phyloP scores from a whole-genome alignment of 257 asterid species.

The Ilex aquifolium region DNA sequence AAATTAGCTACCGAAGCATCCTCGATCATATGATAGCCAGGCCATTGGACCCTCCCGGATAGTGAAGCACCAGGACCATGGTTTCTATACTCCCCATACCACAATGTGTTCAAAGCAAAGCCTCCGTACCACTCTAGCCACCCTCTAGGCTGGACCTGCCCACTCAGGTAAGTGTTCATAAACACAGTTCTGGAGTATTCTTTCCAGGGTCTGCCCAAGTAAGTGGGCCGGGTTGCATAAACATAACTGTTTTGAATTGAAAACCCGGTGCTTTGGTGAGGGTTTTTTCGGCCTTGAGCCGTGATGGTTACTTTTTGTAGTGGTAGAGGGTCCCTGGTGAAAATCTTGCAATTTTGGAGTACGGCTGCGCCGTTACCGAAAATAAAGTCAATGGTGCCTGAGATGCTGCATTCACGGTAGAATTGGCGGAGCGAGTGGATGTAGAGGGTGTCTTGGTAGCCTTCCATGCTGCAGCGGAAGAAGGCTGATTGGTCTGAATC shows the following conservation, averaged over 20 bases:
- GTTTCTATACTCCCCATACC: slow-evolving; percentile 90
- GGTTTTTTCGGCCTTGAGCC: slow-evolving; percentile 88
- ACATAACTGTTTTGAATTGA: slow-evolving; percentile 65
- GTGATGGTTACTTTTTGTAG: slow-evolving; percentile 87
- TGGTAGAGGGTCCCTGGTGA: slow-evolving; percentile 65
- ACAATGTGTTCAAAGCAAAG: slow-evolving; percentile 61
- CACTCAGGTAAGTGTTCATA: slow-evolving; percentile 74
- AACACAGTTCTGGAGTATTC: slow-evolving; percentile 68
- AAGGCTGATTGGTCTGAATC: slow-evolving; percentile 95
- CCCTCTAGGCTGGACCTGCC: slow-evolving; percentile 86
- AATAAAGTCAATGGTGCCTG: slow-evolving; percentile 95
- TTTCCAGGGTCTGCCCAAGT: slow-evolving; percentile 90
- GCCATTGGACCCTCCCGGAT: slow-evolving; percentile 66
- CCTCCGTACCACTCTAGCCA: slow-evolving; percentile 93
- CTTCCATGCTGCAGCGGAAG: slow-evolving; percentile 96
- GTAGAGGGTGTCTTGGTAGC: slow-evolving; percentile 91
- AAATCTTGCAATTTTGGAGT: slow-evolving; percentile 77
- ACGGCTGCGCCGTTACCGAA: slow-evolving; percentile 97
- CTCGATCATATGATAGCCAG: slow-evolving; percentile 63
- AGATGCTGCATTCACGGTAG: slow-evolving; percentile 84
- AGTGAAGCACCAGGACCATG: slow-evolving; percentile 84
- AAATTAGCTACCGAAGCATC: slow-evolving; percentile 62
- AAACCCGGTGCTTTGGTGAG: slow-evolving; percentile 85
- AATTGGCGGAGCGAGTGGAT: slow-evolving; percentile 95
- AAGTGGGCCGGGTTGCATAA: slow-evolving; percentile 70